Conservation (phyloP, 345 rosid genomes). For the Eucalyptus fibrosa region DNA sequence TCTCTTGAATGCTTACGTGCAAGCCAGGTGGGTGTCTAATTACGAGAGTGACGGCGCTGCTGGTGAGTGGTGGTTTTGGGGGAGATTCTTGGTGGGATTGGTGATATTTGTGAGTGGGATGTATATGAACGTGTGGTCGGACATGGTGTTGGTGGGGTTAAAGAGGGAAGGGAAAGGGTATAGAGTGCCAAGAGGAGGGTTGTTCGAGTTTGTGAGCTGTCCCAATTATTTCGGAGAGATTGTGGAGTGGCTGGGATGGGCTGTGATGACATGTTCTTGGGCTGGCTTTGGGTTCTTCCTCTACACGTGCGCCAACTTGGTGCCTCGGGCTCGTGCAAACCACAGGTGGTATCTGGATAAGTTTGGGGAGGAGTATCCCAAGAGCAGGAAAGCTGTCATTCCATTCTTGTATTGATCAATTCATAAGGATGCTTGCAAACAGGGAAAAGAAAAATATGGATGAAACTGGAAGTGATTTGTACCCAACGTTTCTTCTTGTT, state of each 20-base stretch:
- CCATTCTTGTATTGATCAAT: constrained; percentile 44
- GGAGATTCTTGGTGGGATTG: constrained; percentile 34
- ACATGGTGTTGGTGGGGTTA: constrained; percentile 45
- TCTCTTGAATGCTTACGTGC: constrained; percentile 57
- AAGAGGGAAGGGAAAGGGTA: constrained; percentile 62
- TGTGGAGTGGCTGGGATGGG: constrained; percentile 87
- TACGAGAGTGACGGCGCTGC: constrained; percentile 41
- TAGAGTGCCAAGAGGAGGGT: constrained; percentile 68
- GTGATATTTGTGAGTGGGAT: constrained; percentile 44
- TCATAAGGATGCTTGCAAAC: background rate
- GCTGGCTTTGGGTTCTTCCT: constrained; percentile 68
- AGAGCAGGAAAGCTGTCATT: constrained; percentile 53
- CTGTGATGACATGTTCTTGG: constrained; percentile 82
- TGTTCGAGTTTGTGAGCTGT: constrained; percentile 77
- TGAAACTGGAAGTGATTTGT: background rate
- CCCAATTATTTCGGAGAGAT: constrained; percentile 87
- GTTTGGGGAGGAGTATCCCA: constrained; percentile 73
- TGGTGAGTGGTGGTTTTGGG: constrained; percentile 30
- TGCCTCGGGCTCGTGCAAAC: constrained; percentile 66
- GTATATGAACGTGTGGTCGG: constrained; percentile 65
- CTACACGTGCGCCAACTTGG: constrained; percentile 62
- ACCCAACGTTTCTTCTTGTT: background rate
- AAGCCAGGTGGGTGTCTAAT: constrained; percentile 78
- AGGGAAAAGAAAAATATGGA: background rate
- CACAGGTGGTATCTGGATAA: constrained; percentile 65